Base-by-base conservation (phyloP, 2,329 filamentous ascomycete species). In the Ophiognomonia clavigignenti-juglandacearum region DNA sequence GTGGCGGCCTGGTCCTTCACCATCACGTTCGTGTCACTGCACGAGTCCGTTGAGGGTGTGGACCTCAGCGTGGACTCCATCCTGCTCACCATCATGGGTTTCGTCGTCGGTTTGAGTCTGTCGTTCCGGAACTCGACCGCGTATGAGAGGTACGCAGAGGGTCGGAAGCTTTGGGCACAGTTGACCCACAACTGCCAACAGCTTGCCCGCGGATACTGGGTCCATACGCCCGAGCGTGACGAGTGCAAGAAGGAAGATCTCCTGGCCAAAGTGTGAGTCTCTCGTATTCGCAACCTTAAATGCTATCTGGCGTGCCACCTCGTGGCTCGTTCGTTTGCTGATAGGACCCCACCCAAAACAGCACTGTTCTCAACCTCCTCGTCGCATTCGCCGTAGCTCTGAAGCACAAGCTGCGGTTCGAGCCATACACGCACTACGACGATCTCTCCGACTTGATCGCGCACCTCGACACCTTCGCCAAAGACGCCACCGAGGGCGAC, bases 371-470 rank as follows among this genome's bases (percentile, higher is more conserved):
- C 64, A 92, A 93, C 61, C 73, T 93, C 6, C 74, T 93, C 53
- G 77, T 88, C 23, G 85, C 87, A 3, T 93, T 87, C 57, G 77
- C 86, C n/a, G 73, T 87, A 16, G 69, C 88, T 2, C 72, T 95
- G 50, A 92, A 92, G 69, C 88, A 93, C 67, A 84, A 82, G 57
- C 77, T 95, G 26, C 86, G 88, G 26, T 92, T 92, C 62, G 88
- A 95, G 62, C 88, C 88, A 1, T 88, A 86, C 57, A 81, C 83
- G 27, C 78, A 84, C 44, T 92, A 93, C 62, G 77, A 83, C 1
- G 88, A 93, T 58, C 72, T 95, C 5, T 69, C 78, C 31, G 78
- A 83, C 18, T 72, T 90, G 13, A 76, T 91, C 24, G 75, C 77
- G 14, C 83, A 90, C 59, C 74, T 95, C 24, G 78, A 88, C 54